Evolutionary conservation across 371 early-diverging fungal genomes (phyloP).

Genomic region (Mucor sp.): DNA sequence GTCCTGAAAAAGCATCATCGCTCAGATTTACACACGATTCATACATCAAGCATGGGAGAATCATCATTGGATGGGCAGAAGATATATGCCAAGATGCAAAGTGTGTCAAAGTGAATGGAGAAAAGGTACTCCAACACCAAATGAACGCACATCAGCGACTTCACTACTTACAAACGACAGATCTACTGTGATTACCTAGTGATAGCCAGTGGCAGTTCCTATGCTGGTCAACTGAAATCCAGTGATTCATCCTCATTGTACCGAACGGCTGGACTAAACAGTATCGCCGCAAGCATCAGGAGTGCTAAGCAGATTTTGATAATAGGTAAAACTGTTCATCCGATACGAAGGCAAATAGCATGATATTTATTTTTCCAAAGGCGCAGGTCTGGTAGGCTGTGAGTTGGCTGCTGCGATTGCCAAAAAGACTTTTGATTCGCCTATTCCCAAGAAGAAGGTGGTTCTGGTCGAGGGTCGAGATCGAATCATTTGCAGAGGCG

Average conservation of each 20-base stretch:
- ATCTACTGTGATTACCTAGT: constrained; percentile 73
- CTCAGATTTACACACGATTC: constrained; percentile 41
- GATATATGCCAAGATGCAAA: constrained; percentile 32
- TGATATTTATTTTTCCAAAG: neutral
- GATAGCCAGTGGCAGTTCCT: constrained; percentile 69
- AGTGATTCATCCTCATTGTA: constrained; percentile 45
- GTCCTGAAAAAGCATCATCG: constrained; percentile 29
- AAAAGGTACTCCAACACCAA: neutral
- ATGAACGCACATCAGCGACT: too few species aligned
- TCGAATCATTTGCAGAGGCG: constrained; percentile 39
- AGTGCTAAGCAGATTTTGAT: constrained; percentile 57
- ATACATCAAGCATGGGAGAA: constrained; percentile 46
- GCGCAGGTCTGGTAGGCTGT: constrained; percentile 70
- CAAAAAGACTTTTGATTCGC: constrained; percentile 22
- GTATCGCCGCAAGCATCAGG: constrained; percentile 51
- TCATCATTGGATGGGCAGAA: constrained; percentile 46
- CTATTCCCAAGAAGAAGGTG: constrained; percentile 52
- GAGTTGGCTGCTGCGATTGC: constrained; percentile 68
- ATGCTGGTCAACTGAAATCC: constrained; percentile 55
- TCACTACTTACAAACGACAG: constrained; percentile 12
- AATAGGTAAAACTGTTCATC: constrained; percentile 25
- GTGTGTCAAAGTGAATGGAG: constrained; percentile 23
- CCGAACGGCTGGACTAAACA: constrained; percentile 27
- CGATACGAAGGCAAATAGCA: neutral
- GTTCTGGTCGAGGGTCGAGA: constrained; percentile 55